Evolutionary conservation across 352 stramenopile species (phyloP).

Genomic region (Phytopythium litorale): DNA sequence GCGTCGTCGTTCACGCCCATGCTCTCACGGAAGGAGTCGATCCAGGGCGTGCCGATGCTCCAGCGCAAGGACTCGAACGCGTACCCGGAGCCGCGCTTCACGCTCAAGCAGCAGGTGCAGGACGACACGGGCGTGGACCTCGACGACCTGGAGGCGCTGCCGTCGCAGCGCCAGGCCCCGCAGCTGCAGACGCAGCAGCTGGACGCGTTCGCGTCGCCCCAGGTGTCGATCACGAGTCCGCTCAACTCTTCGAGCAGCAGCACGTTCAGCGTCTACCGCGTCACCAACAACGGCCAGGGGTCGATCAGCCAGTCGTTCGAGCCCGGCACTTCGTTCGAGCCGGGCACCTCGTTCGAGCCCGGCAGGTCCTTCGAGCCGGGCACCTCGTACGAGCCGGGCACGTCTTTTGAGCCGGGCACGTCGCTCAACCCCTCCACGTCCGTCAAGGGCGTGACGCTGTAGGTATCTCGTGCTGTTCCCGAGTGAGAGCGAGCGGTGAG

Average conservation of each 20-base stretch:
- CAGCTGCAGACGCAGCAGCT: slow-evolving; percentile 2
- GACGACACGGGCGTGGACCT: slow-evolving; percentile 20
- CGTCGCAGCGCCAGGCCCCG: slow-evolving; percentile 10
- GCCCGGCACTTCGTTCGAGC: slow-evolving; percentile 17
- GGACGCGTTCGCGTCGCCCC: slow-evolving; percentile 16
- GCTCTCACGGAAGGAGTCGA: slow-evolving; percentile 31
- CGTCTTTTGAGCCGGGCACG: slow-evolving; percentile 9
- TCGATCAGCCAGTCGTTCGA: slow-evolving; percentile 14
- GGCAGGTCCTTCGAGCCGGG: slow-evolving; percentile 19
- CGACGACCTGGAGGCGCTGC: slow-evolving; percentile 15
- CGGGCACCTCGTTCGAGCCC: slow-evolving; percentile 17
- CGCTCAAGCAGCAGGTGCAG: slow-evolving; percentile 34
- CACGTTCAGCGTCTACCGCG: slow-evolving; percentile 11
- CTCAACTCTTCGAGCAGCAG: slow-evolving; percentile 8
- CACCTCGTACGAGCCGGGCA: slow-evolving; percentile 12
- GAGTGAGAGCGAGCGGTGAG: neutral
- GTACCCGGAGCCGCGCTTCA: slow-evolving; percentile 30
- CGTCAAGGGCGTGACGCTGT: slow-evolving; percentile 37
- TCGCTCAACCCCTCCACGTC: slow-evolving; percentile 16
- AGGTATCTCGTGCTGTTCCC: slow-evolving; percentile 7
- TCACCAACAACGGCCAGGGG: slow-evolving; percentile 8
- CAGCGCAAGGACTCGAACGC: slow-evolving; percentile 31
- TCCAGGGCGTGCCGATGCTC: slow-evolving; percentile 20
- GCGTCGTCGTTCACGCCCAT: slow-evolving; percentile 12
- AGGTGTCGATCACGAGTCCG: slow-evolving; percentile 17